Evolutionary conservation across 495 filamentous ascomycete genomes (phyloP).

Genomic region (Sordaria brevicollis): DNA sequence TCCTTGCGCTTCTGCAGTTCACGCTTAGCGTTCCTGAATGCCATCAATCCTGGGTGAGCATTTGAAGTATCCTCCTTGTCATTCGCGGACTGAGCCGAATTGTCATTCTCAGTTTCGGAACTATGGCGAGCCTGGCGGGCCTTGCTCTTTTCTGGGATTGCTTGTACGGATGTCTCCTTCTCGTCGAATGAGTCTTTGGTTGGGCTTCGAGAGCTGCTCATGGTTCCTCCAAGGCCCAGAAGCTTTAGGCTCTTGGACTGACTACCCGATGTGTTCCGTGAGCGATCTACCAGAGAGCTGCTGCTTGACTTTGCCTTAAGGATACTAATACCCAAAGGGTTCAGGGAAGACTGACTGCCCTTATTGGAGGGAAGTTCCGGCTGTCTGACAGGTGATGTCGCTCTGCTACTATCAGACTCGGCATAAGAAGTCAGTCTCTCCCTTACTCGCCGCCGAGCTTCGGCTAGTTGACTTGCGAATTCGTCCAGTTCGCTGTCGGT

Average conservation of each 20-base stretch:
- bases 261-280: conserved; percentile 19
- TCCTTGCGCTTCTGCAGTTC: conserved; percentile 44
- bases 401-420: conserved; percentile 48
- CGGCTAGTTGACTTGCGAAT: conserved; percentile 70
- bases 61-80: conserved; percentile 21
- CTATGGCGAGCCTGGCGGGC: conserved; percentile 23
- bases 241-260: conserved; percentile 62
- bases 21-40: conserved; percentile 41
- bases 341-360: conserved; percentile 33
- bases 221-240: conserved; percentile 51
- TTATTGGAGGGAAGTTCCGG: conserved; percentile 32
- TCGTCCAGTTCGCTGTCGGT: conserved; percentile 55
- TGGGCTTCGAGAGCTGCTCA: conserved; percentile 43
- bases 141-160: conserved; percentile 31
- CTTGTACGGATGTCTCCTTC: conserved; percentile 16
- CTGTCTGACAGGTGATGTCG: conserved; percentile 41
- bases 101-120: conserved; percentile 9
- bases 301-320: conserved; percentile 58
- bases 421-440: conserved; percentile 69
- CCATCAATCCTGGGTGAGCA: conserved; percentile 32
- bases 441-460: conserved; percentile 65
- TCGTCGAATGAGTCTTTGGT: conserved; percentile 21
- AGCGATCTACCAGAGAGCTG: conserved; percentile 44
- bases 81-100: conserved; percentile 3
- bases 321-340: conserved; percentile 55